phyloP scores from a whole-genome alignment of 2,329 filamentous ascomycete species.

The Gremmenia infestans region DNA sequence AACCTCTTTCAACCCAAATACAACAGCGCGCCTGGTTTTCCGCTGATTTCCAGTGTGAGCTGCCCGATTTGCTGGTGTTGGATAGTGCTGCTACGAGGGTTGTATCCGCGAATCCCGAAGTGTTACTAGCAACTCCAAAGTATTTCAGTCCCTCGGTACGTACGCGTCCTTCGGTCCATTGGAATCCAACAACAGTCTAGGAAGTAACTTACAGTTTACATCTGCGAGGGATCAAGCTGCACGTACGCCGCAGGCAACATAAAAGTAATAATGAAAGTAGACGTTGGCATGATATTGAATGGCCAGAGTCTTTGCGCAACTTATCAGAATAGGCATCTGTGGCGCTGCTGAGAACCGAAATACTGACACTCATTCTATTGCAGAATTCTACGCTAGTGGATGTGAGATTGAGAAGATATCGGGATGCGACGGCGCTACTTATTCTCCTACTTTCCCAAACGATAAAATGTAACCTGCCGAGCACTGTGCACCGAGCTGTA shows the following conservation, averaged over 20 bases:
- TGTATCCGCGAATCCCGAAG: slow-evolving; percentile 11
- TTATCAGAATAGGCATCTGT: too few relatives aligned
- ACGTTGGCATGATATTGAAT: slow-evolving; percentile 8
- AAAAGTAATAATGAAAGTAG: slow-evolving; percentile 8
- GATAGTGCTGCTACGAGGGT: slow-evolving; percentile 11
- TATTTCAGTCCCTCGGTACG: slow-evolving; percentile 14
- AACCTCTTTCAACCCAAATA: not conserved
- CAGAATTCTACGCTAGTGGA: too few relatives aligned
- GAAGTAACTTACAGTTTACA: slow-evolving; percentile 13
- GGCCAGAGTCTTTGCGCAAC: too few relatives aligned
- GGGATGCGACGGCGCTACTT: too few relatives aligned
- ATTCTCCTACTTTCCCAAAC: too few relatives aligned
- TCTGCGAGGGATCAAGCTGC: slow-evolving; percentile 16
- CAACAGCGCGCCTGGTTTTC: slow-evolving; percentile 7
- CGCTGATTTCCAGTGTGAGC: slow-evolving; percentile 15
- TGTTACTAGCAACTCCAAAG: slow-evolving; percentile 16
- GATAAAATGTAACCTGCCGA: too few relatives aligned
- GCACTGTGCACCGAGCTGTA: too few relatives aligned
- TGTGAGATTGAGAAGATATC: too few relatives aligned
- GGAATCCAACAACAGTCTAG: not conserved
- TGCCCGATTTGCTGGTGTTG: slow-evolving; percentile 13
- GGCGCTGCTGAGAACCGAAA: too few relatives aligned
- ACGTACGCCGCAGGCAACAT: slow-evolving; percentile 15
- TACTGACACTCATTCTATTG: too few relatives aligned
- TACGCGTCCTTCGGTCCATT: not conserved